Conservation (phyloP, 75 land plant genomes). For the Picea glauca region DNA sequence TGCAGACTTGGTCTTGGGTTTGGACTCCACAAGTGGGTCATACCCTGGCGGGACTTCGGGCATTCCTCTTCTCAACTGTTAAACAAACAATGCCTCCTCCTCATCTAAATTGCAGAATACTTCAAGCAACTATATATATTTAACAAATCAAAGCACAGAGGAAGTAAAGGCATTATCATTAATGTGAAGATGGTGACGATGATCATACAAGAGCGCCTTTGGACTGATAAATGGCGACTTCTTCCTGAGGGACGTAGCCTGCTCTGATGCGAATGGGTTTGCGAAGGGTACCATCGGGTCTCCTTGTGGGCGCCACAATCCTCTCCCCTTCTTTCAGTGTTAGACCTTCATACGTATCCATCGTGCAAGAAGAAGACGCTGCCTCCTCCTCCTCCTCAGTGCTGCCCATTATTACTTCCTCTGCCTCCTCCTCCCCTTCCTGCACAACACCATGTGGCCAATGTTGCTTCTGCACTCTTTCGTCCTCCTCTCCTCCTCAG, state of each 20-base stretch:
- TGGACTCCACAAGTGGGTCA: slow-evolving; percentile 48
- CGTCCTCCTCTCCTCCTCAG: too few relatives aligned
- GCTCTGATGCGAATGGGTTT: slow-evolving; percentile 93
- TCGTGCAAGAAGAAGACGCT: too few relatives aligned
- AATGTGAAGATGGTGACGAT: neutral
- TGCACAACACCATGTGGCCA: too few relatives aligned
- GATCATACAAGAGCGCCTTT: slow-evolving; percentile 75
- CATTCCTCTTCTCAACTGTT: slow-evolving; percentile 51
- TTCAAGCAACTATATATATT: slow-evolving; percentile 1
- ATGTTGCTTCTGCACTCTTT: too few relatives aligned
- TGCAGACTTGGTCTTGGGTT: slow-evolving; percentile 87
- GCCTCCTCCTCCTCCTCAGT: too few relatives aligned
- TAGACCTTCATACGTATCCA: neutral
- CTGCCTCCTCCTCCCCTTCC: too few relatives aligned
- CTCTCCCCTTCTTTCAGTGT: slow-evolving; percentile 67
- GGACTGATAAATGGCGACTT: slow-evolving; percentile 96
- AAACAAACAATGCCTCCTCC: neutral
- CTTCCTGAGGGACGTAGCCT: slow-evolving; percentile 94
- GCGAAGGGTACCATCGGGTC: slow-evolving; percentile 94
- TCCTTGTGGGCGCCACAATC: slow-evolving; percentile 67
- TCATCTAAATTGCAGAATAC: neutral
- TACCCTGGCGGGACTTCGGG: slow-evolving; percentile 79
- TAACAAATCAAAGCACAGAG: slow-evolving; percentile 3
- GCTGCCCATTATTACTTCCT: too few relatives aligned
- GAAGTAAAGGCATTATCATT: neutral